Conservation (phyloP, 108 stramenopile species). For the Fragilaria radians region DNA sequence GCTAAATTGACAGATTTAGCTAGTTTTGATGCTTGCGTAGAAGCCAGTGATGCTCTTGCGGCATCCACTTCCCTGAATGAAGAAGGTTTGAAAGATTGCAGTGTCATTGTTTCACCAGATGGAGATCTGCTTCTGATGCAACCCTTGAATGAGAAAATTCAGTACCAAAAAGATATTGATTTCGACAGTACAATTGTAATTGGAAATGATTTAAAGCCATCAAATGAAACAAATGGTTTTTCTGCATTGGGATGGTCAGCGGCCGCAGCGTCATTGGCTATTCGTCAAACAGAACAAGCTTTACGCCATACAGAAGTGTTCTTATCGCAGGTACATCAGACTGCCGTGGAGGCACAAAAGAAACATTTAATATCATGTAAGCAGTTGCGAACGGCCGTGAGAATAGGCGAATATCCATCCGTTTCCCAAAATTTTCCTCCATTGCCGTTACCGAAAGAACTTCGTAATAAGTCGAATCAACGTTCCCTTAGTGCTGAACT, state of each 20-base stretch:
- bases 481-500: neutral
- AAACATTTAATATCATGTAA: neutral
- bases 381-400: neutral
- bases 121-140: slow-evolving; percentile 46
- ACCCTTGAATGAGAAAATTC: slow-evolving; percentile 1
- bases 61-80: slow-evolving; percentile 19
- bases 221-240: slow-evolving; percentile 51
- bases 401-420: neutral
- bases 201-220: slow-evolving; percentile 48
- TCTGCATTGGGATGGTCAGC: slow-evolving; percentile 39
- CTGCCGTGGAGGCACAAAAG: neutral
- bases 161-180: slow-evolving; percentile 33
- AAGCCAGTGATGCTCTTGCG: slow-evolving; percentile 50
- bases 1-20: slow-evolving; percentile 24
- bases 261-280: slow-evolving; percentile 26
- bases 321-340: neutral
- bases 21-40: slow-evolving; percentile 51
- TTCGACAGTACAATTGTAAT: slow-evolving; percentile 43
- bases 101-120: slow-evolving; percentile 61
- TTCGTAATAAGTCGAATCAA: neutral
- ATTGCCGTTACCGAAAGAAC: neutral
- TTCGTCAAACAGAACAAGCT: slow-evolving; percentile 27
- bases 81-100: slow-evolving; percentile 37
- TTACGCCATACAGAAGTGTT: slow-evolving; percentile 15
- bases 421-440: neutral